Evolutionary conservation across 2,329 filamentous ascomycete species (phyloP), one percentile per base, ranked within the genome.

Genomic region (Phialophora verrucosa): DNA sequence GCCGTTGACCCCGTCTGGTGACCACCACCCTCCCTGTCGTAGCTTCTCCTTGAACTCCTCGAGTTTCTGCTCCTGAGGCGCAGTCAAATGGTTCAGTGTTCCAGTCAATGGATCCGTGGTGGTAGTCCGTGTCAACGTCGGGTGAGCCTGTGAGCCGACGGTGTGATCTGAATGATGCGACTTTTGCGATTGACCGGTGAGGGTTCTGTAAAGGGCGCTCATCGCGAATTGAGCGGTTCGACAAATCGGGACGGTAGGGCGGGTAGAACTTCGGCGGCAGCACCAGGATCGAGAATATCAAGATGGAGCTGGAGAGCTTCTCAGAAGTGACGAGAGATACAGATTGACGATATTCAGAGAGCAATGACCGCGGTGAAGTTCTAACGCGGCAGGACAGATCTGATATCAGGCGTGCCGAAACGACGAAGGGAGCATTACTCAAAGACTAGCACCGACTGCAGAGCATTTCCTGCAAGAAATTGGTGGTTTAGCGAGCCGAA

Each of bases 1-100:
- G 59, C 72, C 76, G 57, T 74, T 69, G 70, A 76, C 63, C 31
- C 71, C 69, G 42, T 73, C 74, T 8, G 78, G 75, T 27, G 74
- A 79, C 70, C 82, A 83, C 70, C 82, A 84, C 8, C 87, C 88
- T 70, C 88, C 85, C 74, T 91, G 83, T 70, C 85, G 81, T 38
- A 91, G 84, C 44, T 90, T 76, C 11, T 77, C 75, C 81, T 93
- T 96, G 84, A 97, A 96, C 50, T 86, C 83, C 27, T 80, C 77
- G 59, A 97, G 83, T 20, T 89, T 87, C 32, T 83, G 79, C 71
- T 88, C 84, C 80, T 97, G 91, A 59, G 86, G 82, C 23, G 84
- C 81, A 29, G 82, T 91, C 67, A 97, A 83, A 78, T 94, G 90
- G 57, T 92, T 90, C 54, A 94, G 81, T 76, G 96, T 93, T n/a